Evolutionary conservation across 805 yeast species (phyloP), one percentile per base, ranked within the genome.

Genomic region (Saccharomyces mikatae): DNA sequence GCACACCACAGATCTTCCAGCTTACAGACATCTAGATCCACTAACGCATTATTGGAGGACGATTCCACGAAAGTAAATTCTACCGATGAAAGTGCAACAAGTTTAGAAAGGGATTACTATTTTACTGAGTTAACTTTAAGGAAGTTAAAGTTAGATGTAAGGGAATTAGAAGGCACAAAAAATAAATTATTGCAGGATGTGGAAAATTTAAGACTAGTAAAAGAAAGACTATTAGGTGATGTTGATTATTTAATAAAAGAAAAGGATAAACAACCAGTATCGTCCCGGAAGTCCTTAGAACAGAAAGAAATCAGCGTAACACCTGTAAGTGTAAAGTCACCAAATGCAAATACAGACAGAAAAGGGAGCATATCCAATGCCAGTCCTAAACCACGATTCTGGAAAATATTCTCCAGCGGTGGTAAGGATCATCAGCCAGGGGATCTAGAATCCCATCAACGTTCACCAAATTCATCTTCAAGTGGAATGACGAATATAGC

Each of bases 111-210:
- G 32, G 72, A 68, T 10, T 44, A 65, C 13, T 60, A 56, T 5
- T 61, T 58, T n/a, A 56, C 67, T 54, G 71, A 71, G 57, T 54
- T 78, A 57, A 62, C 71, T 26, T 58, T 79, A 52, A 71, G 76
- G 51, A 63, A 70, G n/a, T 53, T 79, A 54, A 77, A 74, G 51
- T 60, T 67, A 41, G 78, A 75, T 56, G 60, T 83, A 11, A 64
- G 69, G 14, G 68, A 67, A 46, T 74, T 78, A 56, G 73, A 75
- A 41, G 64, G 74, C 1, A 70, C 74, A 1, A 81, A 78, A 58
- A 74, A 76, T 2, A 66, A 67, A 5, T 59, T 84, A 36, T 54
- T 72, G 22, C 73, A 71, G 47, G 89, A 86, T 44, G 74, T 86
- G 13, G 77, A 74, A 49, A 76, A 71, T 21, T 71, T 89, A 57